phyloP scores from a whole-genome alignment of 495 filamentous ascomycete genomes.

The Lepidopterella palustris region DNA sequence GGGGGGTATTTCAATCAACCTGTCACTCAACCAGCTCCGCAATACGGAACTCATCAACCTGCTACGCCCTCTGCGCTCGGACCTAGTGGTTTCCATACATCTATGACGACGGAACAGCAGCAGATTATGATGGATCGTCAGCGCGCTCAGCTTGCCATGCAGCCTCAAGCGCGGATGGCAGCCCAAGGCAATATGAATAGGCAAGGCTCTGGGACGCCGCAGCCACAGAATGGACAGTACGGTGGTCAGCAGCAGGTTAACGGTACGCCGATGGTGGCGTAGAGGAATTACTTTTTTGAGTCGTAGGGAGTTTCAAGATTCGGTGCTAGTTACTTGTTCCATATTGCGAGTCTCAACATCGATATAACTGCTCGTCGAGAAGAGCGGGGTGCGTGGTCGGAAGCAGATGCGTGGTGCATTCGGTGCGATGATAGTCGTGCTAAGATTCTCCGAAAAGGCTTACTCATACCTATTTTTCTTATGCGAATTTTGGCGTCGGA shows the following conservation, averaged over 20 bases:
- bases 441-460: too few relatives aligned
- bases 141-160: conserved; percentile 27
- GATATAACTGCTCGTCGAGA: too few relatives aligned
- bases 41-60: conserved; percentile 19
- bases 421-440: too few relatives aligned
- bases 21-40: not conserved
- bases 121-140: conserved; percentile 34
- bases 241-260: conserved; percentile 4
- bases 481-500: too few relatives aligned
- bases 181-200: conserved; percentile 22
- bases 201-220: conserved; percentile 25
- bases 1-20: conserved; percentile 13
- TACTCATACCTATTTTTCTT: too few relatives aligned
- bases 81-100: conserved; percentile 26
- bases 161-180: conserved; percentile 26
- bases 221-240: conserved; percentile 18
- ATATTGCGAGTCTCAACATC: too few relatives aligned
- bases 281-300: too few relatives aligned
- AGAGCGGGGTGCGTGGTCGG: too few relatives aligned
- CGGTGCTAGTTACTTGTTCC: too few relatives aligned
- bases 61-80: conserved; percentile 17
- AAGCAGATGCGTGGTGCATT: too few relatives aligned
- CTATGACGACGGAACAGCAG: conserved; percentile 28
- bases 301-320: too few relatives aligned
- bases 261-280: conserved; percentile 17